These are phyloP conservation scores for Sabuloglossum arenarium DNA, from an alignment of 495 filamentous ascomycete species.

Conservation along the genomic window DNA sequence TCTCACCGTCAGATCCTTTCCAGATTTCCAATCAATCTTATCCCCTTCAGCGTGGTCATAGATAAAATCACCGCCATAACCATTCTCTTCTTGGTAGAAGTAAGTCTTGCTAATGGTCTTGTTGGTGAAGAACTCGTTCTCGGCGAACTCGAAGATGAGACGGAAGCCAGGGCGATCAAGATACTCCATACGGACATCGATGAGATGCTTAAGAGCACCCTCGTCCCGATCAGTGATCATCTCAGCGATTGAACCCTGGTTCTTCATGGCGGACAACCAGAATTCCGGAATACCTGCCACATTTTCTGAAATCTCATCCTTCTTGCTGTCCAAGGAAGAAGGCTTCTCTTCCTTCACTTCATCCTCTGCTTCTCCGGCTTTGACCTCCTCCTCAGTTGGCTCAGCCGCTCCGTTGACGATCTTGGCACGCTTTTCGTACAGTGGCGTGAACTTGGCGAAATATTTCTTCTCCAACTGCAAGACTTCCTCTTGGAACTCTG, in stretches of 20 bases:
- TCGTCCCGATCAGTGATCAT: conserved; percentile 97
- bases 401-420: conserved; percentile 82
- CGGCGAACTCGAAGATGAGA: conserved; percentile 87
- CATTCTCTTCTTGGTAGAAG: conserved; percentile 97
- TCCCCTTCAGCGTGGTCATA: conserved; percentile 97
- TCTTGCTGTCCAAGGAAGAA: conserved; percentile 25
- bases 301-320: conserved; percentile 23
- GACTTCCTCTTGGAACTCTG: conserved; percentile 94
- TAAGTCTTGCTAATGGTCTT: conserved; percentile 96
- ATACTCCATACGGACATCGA: conserved; percentile 96
- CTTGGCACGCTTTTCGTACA: conserved; percentile 84
- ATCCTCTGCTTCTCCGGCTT: conserved; percentile 65
- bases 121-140: conserved; percentile 93
- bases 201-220: conserved; percentile 72
- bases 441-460: conserved; percentile 92
- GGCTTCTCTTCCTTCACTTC: conserved; percentile 44
- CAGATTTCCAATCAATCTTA: conserved; percentile 91
- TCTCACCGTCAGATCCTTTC: conserved; percentile 80
- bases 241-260: conserved; percentile 85
- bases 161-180: conserved; percentile 95
- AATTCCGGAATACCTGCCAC: conserved; percentile 85
- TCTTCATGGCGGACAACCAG: conserved; percentile 99
- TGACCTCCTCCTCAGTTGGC: conserved; percentile 67
- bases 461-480: conserved; percentile 97
- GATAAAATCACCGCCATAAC: conserved; percentile 97